Evolutionary conservation across 148 eudicot species (phyloP).

Genomic region (Silene uniflora): DNA sequence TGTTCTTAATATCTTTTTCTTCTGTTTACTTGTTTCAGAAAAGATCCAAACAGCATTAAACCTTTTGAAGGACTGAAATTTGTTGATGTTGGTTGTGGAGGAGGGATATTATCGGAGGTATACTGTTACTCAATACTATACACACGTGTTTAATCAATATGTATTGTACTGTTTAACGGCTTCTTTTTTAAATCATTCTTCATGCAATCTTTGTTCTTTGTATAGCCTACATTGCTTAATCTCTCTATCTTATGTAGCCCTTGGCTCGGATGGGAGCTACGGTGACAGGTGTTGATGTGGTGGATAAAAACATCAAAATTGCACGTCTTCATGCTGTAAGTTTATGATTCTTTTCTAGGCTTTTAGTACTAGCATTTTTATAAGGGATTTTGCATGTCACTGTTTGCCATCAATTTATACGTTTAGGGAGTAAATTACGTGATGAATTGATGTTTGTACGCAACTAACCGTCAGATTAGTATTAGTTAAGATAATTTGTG

Average conservation of each 20-base stretch:
- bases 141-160: neutral
- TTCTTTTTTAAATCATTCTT: neutral
- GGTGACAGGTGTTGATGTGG: slow-evolving; percentile 86
- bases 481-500: neutral
- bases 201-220: slow-evolving; percentile 8
- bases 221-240: neutral
- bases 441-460: neutral
- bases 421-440: neutral
- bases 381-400: too few relatives aligned
- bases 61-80: slow-evolving; percentile 91
- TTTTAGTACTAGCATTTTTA: neutral
- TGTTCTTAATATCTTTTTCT: slow-evolving; percentile 11
- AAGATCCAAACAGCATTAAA: slow-evolving; percentile 65
- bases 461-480: neutral
- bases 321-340: slow-evolving; percentile 91
- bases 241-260: slow-evolving; percentile 52
- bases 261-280: slow-evolving; percentile 96
- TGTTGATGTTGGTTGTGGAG: slow-evolving; percentile 97
- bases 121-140: neutral
- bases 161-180: neutral
- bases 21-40: slow-evolving; percentile 47
- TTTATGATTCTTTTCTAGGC: neutral
- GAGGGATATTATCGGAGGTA: slow-evolving; percentile 95
- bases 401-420: neutral
- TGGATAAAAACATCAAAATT: slow-evolving; percentile 84